Conservation (phyloP, 2,329 filamentous ascomycete genomes). For the Raffaelea deltoideospora region DNA sequence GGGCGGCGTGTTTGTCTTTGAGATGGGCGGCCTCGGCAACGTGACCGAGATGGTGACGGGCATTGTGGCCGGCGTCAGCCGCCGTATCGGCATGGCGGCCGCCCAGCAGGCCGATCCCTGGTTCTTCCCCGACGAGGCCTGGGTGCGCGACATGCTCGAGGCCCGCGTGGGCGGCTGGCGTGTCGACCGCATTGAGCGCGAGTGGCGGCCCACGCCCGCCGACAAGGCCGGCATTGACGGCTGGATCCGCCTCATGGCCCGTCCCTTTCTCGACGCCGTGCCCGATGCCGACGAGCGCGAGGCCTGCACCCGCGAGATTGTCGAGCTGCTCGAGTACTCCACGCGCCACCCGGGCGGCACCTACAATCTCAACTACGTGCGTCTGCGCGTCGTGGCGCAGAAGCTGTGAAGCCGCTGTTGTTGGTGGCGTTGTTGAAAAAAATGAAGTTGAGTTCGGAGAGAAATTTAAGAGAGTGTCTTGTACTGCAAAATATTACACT, state of each 20-base stretch:
- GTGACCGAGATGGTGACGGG: constrained; percentile 46
- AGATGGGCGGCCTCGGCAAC: constrained; percentile 60
- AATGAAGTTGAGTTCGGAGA: too few species aligned
- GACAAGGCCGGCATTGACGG: constrained; percentile 45
- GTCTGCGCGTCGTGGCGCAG: constrained; percentile 14
- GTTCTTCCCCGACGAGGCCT: constrained; percentile 55
- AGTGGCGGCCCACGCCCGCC: constrained; percentile 49
- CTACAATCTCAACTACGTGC: constrained; percentile 37
- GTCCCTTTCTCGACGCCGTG: constrained; percentile 39
- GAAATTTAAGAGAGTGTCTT: too few species aligned
- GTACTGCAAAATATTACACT: too few species aligned
- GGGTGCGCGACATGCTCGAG: constrained; percentile 31
- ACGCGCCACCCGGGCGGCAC: constrained; percentile 42
- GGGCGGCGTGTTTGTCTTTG: constrained; percentile 46
- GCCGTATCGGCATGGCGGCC: constrained; percentile 32
- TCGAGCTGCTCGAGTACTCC: constrained; percentile 37
- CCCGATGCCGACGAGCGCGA: constrained; percentile 30
- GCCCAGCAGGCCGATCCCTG: constrained; percentile 42
- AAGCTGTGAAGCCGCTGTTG: too few species aligned
- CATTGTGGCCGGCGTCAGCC: constrained; percentile 35
- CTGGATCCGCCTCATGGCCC: constrained; percentile 51
- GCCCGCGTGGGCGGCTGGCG: constrained; percentile 29
- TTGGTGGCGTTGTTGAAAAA: too few species aligned
- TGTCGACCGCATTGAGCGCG: constrained; percentile 40
- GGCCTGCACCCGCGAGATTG: constrained; percentile 35